phyloP scores from a whole-genome alignment of 306 rosid genomes.

The Corylus avellana region DNA sequence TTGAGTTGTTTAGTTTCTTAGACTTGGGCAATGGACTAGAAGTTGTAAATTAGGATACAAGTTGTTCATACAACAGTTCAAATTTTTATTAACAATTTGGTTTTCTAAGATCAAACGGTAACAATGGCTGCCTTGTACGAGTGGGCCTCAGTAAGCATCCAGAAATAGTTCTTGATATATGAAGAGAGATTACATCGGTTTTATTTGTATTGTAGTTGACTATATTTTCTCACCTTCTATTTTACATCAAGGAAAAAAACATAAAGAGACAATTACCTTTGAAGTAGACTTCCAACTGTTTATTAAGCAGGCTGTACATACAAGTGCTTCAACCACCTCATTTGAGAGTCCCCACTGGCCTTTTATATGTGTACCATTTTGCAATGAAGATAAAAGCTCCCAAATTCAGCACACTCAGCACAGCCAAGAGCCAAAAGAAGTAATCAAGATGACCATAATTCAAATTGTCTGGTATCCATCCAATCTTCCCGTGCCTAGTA shows the following conservation, averaged over 20 bases:
- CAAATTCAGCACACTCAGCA: slow-evolving; percentile 47
- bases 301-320: not conserved
- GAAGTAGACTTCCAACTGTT: not conserved
- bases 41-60: no score
- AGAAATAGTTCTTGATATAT: not conserved
- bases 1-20: no score
- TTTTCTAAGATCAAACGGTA: no score
- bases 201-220: not conserved
- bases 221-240: not conserved
- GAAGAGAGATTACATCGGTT: not conserved
- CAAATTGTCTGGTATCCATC: slow-evolving; percentile 58
- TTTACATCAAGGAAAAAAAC: not conserved
- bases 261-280: not conserved
- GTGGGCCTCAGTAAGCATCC: not conserved
- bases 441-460: slow-evolving; percentile 50
- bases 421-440: slow-evolving; percentile 49
- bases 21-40: no score
- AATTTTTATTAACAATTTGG: no score
- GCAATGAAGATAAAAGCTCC: slow-evolving; percentile 41
- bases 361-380: slow-evolving; percentile 59
- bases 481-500: slow-evolving; percentile 33
- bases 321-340: slow-evolving; percentile 18
- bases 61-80: no score
- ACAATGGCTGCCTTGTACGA: no score
- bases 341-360: slow-evolving; percentile 38